These are phyloP conservation scores for Botrytis squamosa DNA, from an alignment of 2,329 filamentous ascomycete genomes.

Conservation along the genomic window DNA sequence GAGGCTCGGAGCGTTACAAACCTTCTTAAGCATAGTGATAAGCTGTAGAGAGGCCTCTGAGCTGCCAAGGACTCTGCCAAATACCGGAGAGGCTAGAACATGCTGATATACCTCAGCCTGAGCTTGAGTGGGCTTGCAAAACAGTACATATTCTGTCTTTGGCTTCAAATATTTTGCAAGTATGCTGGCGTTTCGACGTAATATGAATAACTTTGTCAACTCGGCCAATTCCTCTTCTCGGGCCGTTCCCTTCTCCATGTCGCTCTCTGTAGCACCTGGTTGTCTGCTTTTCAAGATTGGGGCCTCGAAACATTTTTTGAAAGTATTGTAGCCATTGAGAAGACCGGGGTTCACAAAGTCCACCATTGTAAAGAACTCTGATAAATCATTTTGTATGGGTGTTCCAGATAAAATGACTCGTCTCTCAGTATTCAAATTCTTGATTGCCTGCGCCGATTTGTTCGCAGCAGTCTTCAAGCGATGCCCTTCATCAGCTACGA, in stretches of 20 bases:
- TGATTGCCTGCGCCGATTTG: constrained; percentile 84
- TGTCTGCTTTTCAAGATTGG: constrained; percentile 69
- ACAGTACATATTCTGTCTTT: constrained; percentile 94
- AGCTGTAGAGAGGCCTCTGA: constrained; percentile 64
- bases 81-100: constrained; percentile 63
- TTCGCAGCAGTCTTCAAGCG: constrained; percentile 97
- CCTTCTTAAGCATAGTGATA: constrained; percentile 71
- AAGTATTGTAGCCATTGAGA: constrained; percentile 88
- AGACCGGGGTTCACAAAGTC: constrained; percentile 92
- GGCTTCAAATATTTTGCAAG: constrained; percentile 85
- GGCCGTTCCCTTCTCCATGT: constrained; percentile 70
- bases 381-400: constrained; percentile 91
- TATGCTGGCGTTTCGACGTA: constrained; percentile 86
- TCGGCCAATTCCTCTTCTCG: constrained; percentile 81
- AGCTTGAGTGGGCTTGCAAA: constrained; percentile 84
- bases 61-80: constrained; percentile 60
- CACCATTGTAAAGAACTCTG: constrained; percentile 89
- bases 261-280: constrained; percentile 56
- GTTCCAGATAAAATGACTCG: constrained; percentile 61
- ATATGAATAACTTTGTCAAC: constrained; percentile 86
- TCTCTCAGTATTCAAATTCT: constrained; percentile 72
- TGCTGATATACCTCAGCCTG: constrained; percentile 83
- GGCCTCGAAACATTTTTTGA: constrained; percentile 95
- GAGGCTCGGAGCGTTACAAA: constrained; percentile 69
- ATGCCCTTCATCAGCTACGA: constrained; percentile 97